Evolutionary conservation across 2,329 filamentous ascomycete genomes (phyloP).

Genomic region (Dryadomyces sulphureus): DNA sequence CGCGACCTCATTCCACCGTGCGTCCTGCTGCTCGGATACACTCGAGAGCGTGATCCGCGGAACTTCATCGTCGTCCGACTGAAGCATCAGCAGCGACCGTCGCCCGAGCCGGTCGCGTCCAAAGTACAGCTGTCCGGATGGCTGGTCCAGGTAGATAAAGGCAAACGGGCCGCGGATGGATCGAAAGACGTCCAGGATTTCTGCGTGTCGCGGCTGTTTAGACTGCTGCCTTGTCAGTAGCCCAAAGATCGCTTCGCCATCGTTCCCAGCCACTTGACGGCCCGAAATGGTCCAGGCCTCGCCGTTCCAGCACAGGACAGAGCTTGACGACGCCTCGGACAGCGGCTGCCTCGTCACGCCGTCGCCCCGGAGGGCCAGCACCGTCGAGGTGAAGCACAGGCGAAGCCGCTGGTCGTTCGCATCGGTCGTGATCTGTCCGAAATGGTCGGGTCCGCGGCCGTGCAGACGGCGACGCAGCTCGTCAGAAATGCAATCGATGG

Average conservation of each 20-base stretch:
- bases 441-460: conserved; percentile 46
- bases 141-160: conserved; percentile 66
- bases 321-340: conserved; percentile 36
- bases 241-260: conserved; percentile 56
- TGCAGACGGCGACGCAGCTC: conserved; percentile 30
- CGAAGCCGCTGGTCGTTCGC: conserved; percentile 15
- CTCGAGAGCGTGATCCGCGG: conserved; percentile 50
- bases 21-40: conserved; percentile 38
- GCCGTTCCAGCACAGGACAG: conserved; percentile 88
- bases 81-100: conserved; percentile 57
- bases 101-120: conserved; percentile 79
- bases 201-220: background rate
- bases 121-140: conserved; percentile 52
- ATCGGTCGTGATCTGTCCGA: conserved; percentile 23
- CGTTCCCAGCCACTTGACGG: conserved; percentile 53
- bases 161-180: conserved; percentile 72
- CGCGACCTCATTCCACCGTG: conserved; percentile 64
- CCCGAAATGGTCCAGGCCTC: conserved; percentile 72
- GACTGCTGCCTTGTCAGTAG: conserved; percentile 28
- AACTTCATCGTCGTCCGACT: conserved; percentile 18
- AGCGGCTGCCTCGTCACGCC: conserved; percentile 61
- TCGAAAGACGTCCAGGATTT: conserved; percentile 33
- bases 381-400: conserved; percentile 63
- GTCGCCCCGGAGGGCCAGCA: conserved; percentile 76
- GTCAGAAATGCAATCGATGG: conserved; percentile 13